Evolutionary conservation across 1,284 basidiomycete genomes (phyloP).

Genomic region (Volvariella volvacea): DNA sequence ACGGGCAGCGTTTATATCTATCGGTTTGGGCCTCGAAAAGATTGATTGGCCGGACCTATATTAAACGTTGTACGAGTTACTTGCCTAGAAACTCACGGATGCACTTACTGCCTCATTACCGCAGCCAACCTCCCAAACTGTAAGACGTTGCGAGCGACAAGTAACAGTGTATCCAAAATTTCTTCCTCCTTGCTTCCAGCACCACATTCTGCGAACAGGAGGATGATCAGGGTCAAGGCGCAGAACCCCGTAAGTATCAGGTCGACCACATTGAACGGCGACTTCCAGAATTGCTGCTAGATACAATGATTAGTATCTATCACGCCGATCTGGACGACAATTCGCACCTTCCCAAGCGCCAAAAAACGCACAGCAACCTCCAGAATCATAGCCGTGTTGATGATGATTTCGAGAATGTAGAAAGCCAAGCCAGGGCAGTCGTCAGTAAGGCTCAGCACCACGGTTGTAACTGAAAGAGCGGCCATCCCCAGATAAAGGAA

Average conservation of each 20-base stretch:
- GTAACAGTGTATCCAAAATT: slow-evolving; percentile 81
- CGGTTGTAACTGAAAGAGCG: slow-evolving; percentile 81
- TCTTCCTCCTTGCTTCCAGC: slow-evolving; percentile 82
- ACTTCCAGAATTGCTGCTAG: slow-evolving; percentile 90
- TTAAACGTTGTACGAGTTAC: slow-evolving; percentile 6
- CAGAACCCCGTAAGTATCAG: slow-evolving; percentile 83
- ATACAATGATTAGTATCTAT: background rate
- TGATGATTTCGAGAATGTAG: slow-evolving; percentile 86
- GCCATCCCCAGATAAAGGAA: slow-evolving; percentile 89
- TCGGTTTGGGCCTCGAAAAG: slow-evolving; percentile 86
- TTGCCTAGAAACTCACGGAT: slow-evolving; percentile 5
- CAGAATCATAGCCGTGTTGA: slow-evolving; percentile 88
- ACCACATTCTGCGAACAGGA: slow-evolving; percentile 78
- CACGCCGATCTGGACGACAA: background rate
- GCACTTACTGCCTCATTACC: slow-evolving; percentile 81
- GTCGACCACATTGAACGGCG: slow-evolving; percentile 85
- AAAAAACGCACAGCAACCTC: slow-evolving; percentile 87
- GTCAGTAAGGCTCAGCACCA: slow-evolving; percentile 78
- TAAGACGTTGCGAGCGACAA: slow-evolving; percentile 85
- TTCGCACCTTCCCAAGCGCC: slow-evolving; percentile 84
- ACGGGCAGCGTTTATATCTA: slow-evolving; percentile 76
- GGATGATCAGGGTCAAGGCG: slow-evolving; percentile 77
- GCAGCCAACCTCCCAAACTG: slow-evolving; percentile 87
- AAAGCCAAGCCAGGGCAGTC: slow-evolving; percentile 78
- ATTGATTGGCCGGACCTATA: slow-evolving; percentile 89